Evolutionary conservation across 352 stramenopile genomes (phyloP), one percentile per base, ranked within the genome.

Genomic region (Pythium oligandrum): DNA sequence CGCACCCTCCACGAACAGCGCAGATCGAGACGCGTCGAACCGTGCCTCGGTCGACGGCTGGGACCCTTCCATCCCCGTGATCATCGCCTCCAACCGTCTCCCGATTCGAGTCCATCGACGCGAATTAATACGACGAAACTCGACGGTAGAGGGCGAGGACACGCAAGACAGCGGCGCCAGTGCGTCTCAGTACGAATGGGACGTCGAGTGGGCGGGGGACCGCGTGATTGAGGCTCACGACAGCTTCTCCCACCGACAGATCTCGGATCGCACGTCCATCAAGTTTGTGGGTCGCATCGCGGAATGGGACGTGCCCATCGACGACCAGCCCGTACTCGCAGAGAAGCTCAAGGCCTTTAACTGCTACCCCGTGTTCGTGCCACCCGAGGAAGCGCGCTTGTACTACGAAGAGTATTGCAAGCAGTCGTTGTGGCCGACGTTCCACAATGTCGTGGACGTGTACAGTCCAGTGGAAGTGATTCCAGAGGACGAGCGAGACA

Each of bases 391-490:
- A 44, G 78, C 76, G 6, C 78, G 78, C 50, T 54, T 87, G 4
- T 87, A 84, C 57, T 92, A 88, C 46, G 91, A 98, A 70, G 86
- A 90, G 45, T 99, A 98, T 71, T 99, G 96, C 77, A 98, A 99
- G 71, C 88, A 96, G 54, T 87, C 97, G 6, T 83, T 99, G 9
- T 99, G 96, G 96, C 94, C 95, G 5, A 89, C 97, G 35, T 94
- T 99, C 62, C 96, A 99, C 73, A 97, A 98, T 68, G 88, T 98
- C 6, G 82, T 98, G 31, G 96, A 98, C 55, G 70, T 90, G 8
- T 92, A 92, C 64, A 86, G 70, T 48, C 73, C 82, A 6, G 70
- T 88, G n/a, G 77, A 90, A 35, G 77, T 89, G 7, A 64, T 89
- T 4, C 42, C 83, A 0, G 57, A 70, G n/a, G 63, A 61, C 2